Percentiles rank a stretch among this genome's conserved stretches.
Conservation (phyloP, 805 yeast species). For the Candida broadrunensis region DNA sequence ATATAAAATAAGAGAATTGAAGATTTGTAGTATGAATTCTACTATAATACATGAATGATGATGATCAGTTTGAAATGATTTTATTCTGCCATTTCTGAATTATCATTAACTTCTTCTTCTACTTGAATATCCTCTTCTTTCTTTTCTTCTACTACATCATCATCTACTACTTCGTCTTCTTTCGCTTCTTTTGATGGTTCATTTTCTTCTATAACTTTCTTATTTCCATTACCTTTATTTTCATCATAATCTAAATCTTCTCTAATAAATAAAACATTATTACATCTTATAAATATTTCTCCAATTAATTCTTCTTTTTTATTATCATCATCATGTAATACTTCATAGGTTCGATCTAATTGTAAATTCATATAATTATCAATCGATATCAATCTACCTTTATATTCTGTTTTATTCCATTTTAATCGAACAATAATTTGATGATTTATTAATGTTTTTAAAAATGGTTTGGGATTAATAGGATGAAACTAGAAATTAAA, state of each 20-base stretch:
- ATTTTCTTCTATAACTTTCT: background rate
- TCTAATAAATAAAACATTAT: conserved; percentile 79
- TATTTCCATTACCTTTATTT: background rate
- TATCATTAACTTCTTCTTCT: background rate
- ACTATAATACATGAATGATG: too few species aligned
- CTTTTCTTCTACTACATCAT: background rate
- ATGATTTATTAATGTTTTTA: conserved; percentile 70
- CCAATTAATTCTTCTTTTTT: conserved; percentile 44
- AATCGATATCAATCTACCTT: conserved; percentile 71
- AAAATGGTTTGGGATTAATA: conserved; percentile 86
- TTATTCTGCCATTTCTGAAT: background rate
- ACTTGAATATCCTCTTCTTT: conserved; percentile 1
- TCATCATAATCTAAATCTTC: conserved; percentile 19
- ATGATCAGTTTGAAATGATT: too few species aligned
- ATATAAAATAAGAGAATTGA: too few species aligned
- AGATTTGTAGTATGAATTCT: too few species aligned
- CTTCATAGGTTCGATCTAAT: conserved; percentile 53
- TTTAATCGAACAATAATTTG: conserved; percentile 76
- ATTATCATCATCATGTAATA: conserved; percentile 47
- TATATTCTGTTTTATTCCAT: conserved; percentile 88
- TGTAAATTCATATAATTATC: conserved; percentile 93
- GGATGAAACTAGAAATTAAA: conserved; percentile 45
- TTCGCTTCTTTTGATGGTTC: background rate
- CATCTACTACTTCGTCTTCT: conserved; percentile 1
- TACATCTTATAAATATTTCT: conserved; percentile 85